Evolutionary conservation across 2,329 filamentous ascomycete species (phyloP), one percentile per base, ranked within the genome.

Genomic region (Ophiostoma fasciatum): DNA sequence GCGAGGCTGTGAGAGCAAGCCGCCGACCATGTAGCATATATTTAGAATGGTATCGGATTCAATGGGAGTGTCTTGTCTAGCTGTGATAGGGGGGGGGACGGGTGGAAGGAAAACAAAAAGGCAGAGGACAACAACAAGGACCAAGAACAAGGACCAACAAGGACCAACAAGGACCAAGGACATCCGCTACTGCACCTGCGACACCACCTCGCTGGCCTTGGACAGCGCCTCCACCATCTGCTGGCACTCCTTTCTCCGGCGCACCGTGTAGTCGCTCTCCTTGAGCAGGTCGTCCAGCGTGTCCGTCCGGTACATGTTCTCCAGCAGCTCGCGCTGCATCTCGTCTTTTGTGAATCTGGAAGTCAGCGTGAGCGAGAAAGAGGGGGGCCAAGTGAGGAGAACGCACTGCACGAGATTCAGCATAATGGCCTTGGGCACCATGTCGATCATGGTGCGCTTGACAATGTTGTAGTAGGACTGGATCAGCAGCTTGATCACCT

Each of bases 391-490:
- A n/a, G n/a, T n/a, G 28, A 25, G 9, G 23, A 22, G 33, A 21
- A 77, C 84, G 57, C 75, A 94, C 81, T 88, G 78, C 35, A 98
- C 90, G 31, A 98, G 79, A 49, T 73, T 94, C 47, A 96, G 71
- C 90, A 98, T 98, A 55, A 98, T 92, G 28, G 90, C 90, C 64
- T 98, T 98, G 48, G 90, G 90, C 6, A 98, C 90, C 90, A 98
- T 98, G 54, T 98, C 90, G 47, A 96, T 94, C 85, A 98, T 92
- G 42, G 92, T 98, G 48, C 90, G 73, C 66, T 85, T 84, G 46
- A 94, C 87, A 54, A 98, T 98, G 62, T 94, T 94, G 63, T 82
- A 98, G 67, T 98, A 98, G 1, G 85, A 94, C 38, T 77, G 81
- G 54, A 98, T 98, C 40, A 98, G 69, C 45, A 98, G 75, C 64